These are phyloP conservation scores for Solanum hybrid DNA, from an alignment of 305 asterid species.

Conservation along the genomic window DNA sequence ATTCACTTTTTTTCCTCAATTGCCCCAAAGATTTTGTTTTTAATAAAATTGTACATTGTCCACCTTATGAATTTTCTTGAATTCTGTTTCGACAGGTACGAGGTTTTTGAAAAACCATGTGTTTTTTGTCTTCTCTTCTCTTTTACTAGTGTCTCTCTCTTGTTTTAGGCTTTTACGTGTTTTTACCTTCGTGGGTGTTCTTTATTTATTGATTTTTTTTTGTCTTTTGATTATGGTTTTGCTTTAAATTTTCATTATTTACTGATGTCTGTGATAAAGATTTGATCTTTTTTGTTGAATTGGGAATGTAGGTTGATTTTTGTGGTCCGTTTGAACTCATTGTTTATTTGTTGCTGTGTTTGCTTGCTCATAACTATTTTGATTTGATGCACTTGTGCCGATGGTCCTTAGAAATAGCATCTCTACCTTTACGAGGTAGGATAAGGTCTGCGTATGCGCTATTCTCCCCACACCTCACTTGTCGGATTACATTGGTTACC, in stretches of 20 bases:
- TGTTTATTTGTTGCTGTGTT: not conserved
- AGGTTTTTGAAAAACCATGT: not conserved
- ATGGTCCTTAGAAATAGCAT: not conserved
- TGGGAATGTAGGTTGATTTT: not conserved
- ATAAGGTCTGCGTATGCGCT: not conserved
- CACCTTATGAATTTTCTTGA: not conserved
- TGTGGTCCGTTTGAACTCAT: not conserved
- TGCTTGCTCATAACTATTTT: not conserved
- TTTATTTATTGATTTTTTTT: not conserved
- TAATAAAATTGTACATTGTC: not conserved
- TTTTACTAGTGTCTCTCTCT: not conserved
- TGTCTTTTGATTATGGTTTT: not conserved
- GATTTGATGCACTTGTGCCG: not conserved
- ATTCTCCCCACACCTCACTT: not conserved
- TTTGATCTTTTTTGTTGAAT: not conserved
- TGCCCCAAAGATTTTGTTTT: not conserved
- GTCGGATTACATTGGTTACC: not conserved
- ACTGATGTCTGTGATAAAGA: not conserved
- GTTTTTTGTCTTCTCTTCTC: not conserved
- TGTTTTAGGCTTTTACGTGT: not conserved
- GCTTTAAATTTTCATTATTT: not conserved
- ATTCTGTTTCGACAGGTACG: not conserved
- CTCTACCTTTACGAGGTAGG: not conserved
- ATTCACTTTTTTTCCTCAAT: not conserved
- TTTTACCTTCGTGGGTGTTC: not conserved